Evolutionary conservation across 129 eudicot genomes (phyloP), one percentile per base, ranked within the genome.

Genomic region (Erigeron canadensis): DNA sequence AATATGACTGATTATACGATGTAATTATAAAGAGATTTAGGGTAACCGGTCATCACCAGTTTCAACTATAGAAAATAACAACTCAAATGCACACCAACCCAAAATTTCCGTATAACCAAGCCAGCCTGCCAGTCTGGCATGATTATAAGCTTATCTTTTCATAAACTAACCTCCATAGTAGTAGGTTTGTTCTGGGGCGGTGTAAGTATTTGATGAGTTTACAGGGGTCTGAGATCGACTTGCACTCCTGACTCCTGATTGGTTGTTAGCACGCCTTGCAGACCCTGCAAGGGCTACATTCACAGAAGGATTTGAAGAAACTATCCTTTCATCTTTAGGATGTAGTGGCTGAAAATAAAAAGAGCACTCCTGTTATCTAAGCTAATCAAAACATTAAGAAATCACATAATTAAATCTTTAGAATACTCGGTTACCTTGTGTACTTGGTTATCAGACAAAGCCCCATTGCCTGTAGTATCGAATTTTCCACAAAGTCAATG

Each of bases 261-360:
- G 56, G 56, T 50, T 50, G 56, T 16, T 13, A n/a, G 7, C 16
- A 8, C 15, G 16, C 21, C 56, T 50, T 50, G 18, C 22, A 2
- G 96, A 79, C 71, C 90, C 89, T 44, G 85, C 37, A 71, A 82
- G 75, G 70, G 83, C 81, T 69, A 88, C 67, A 55, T 66, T 79
- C n/a, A 80, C 78, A 67, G 86, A 67, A 68, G 89, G 84, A 72
- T 82, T 83, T 22, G 80, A 69, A 60, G 87, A 65, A 74, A 77
- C 83, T 64, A 79, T 72, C 89, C 81, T 86, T 80, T 88, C 96
- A 75, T 82, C 84, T 53, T 88, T 91, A 9, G 90, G 86, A 18
- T 85, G 68, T 50, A 46, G 64, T 46, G 88, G 83, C 97, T 91
- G 91, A 64, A 72, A 56, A 66, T 54, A 72, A 58, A 57, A 28